A percentile compares a stretch with the other conserved stretches of the same genome.
These are phyloP conservation scores for Coemansia biformis DNA, from an alignment of 192 early-diverging fungal genomes.

Conservation along the genomic window DNA sequence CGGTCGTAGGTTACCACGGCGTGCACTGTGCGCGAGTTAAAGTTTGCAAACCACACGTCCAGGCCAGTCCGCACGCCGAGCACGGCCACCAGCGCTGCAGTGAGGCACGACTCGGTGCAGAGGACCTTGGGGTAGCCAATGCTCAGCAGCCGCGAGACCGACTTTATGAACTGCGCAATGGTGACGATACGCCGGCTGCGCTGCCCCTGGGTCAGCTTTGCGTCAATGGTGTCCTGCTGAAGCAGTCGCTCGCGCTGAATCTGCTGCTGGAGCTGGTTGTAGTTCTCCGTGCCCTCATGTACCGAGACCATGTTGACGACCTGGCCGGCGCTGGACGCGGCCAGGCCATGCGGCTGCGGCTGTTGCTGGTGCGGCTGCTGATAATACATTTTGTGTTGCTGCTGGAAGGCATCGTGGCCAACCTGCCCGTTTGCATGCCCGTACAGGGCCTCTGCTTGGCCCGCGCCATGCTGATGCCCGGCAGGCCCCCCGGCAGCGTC, in stretches of 20 bases:
- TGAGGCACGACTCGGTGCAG: constrained; percentile 41
- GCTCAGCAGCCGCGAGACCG: constrained; percentile 30
- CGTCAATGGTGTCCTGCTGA: constrained; percentile 31
- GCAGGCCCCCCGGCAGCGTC: no score
- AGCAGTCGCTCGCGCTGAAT: constrained; percentile 38
- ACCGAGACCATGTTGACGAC: constrained; percentile 43
- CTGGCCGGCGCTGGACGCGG: constrained; percentile 4
- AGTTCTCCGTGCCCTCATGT: constrained; percentile 27
- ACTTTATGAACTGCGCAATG: constrained; percentile 44
- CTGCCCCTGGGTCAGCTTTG: constrained; percentile 17
- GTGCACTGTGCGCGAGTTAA: constrained; percentile 45
- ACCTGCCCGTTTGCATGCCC: no score
- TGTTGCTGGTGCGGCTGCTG: constrained; percentile 16
- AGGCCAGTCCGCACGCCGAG: constrained; percentile 41
- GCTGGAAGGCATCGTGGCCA: no score
- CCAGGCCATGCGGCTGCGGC: neutral
- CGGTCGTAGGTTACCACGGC: constrained; percentile 45
- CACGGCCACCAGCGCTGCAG: constrained; percentile 29
- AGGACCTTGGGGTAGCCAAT: constrained; percentile 36
- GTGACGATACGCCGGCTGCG: constrained; percentile 40
- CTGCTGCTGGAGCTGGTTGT: constrained; percentile 41
- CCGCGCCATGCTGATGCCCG: no score
- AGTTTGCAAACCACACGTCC: constrained; percentile 50
- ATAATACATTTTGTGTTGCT: no score
- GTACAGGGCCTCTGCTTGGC: no score